These are phyloP conservation scores for Vigna mungo DNA, from an alignment of 306 rosid genomes.

Conservation along the genomic window DNA sequence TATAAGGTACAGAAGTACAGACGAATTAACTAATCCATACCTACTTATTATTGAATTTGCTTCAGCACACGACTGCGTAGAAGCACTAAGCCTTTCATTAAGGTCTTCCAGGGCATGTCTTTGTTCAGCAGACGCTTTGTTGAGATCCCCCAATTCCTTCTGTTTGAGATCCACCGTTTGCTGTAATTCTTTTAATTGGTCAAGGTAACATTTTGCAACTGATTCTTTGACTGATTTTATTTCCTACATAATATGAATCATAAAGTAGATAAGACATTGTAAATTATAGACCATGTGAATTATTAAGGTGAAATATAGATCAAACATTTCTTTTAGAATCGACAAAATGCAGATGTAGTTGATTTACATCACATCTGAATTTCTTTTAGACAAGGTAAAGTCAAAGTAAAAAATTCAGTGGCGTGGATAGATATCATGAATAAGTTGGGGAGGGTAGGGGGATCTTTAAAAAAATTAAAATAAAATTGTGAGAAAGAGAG, in stretches of 20 bases:
- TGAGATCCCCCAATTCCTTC: constrained; percentile 71
- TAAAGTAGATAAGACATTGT: constrained; percentile 10
- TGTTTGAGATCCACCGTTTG: constrained; percentile 66
- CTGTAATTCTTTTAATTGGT: constrained; percentile 71
- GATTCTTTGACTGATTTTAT: constrained; percentile 74
- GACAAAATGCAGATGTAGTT: constrained; percentile 33
- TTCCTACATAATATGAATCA: constrained; percentile 62
- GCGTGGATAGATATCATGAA: background rate
- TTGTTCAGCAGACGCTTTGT: constrained; percentile 71
- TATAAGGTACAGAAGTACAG: constrained; percentile 4
- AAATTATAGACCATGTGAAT: constrained; percentile 17
- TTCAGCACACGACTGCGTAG: constrained; percentile 85
- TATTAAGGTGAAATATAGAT: constrained; percentile 29
- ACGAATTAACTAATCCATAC: constrained; percentile 53
- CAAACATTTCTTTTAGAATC: constrained; percentile 32
- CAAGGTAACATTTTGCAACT: constrained; percentile 61
- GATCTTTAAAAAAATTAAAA: background rate
- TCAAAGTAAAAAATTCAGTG: constrained; percentile 15
- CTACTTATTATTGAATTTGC: constrained; percentile 82
- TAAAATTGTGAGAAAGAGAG: background rate
- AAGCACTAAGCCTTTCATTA: constrained; percentile 80
- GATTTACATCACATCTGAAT: constrained; percentile 11
- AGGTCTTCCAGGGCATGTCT: constrained; percentile 82
- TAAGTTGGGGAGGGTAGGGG: background rate
- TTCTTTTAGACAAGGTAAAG: constrained; percentile 10